Percentiles rank a stretch among this genome's conserved stretches.
These are phyloP conservation scores for Eutrema heterophyllum DNA, from an alignment of 345 rosid species.

Conservation along the genomic window DNA sequence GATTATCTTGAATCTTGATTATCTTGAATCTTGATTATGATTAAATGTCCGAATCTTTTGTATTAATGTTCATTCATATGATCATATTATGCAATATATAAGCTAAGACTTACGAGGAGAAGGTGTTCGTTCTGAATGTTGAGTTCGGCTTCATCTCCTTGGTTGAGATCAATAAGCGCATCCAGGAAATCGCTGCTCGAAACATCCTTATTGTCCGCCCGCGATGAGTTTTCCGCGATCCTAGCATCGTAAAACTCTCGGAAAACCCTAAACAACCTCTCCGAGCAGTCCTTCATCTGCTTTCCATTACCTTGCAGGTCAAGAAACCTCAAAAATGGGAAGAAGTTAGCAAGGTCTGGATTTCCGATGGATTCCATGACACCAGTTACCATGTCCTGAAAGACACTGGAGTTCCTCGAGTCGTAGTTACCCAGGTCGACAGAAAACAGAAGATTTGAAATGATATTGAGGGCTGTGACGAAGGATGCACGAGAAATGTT, in stretches of 20 bases:
- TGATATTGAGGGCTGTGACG: constrained; percentile 24
- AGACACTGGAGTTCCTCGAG: not conserved
- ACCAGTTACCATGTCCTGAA: constrained; percentile 9
- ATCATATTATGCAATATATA: not conserved
- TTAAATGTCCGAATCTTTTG: not conserved
- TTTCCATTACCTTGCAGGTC: constrained; percentile 28
- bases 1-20: not conserved
- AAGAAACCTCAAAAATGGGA: constrained; percentile 21
- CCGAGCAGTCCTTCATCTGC: not conserved
- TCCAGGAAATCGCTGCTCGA: constrained; percentile 13
- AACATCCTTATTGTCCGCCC: not conserved
- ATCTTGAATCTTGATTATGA: not conserved
- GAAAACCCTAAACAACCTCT: constrained; percentile 13
- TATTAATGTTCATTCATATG: not conserved
- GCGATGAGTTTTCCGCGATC: not conserved
- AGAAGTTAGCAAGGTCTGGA: constrained; percentile 19
- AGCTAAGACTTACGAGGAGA: constrained; percentile 30
- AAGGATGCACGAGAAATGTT: constrained; percentile 26
- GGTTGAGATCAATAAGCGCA: constrained; percentile 10
- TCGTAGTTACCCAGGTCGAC: constrained; percentile 16
- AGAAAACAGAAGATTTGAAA: constrained; percentile 24
- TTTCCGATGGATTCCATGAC: constrained; percentile 10
- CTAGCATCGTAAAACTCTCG: constrained; percentile 21
- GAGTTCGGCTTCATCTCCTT: constrained; percentile 15
- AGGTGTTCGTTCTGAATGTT: constrained; percentile 8